Conservation (phyloP, 2,329 filamentous ascomycete genomes). For the Diaporthe longicolla region DNA sequence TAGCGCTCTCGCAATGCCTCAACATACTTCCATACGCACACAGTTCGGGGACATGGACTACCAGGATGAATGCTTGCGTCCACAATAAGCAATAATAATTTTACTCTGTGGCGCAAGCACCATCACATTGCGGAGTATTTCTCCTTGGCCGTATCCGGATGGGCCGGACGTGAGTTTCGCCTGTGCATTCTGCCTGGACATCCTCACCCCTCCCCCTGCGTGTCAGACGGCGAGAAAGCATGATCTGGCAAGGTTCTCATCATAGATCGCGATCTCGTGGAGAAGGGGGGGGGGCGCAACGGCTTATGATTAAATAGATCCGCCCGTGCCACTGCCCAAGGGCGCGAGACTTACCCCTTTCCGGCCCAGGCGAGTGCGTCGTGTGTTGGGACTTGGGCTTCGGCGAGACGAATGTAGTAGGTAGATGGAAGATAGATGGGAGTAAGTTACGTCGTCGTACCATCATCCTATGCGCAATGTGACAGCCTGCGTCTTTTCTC, state of each 20-base stretch:
- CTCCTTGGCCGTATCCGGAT: not conserved
- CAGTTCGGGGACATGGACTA: not conserved
- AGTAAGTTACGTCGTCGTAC: not conserved
- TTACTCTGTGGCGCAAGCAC: not conserved
- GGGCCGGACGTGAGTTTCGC: not conserved
- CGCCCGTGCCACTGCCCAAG: not conserved
- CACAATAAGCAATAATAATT: not conserved
- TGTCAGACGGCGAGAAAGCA: slow-evolving; percentile 6
- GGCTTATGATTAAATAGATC: not conserved
- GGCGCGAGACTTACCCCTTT: not conserved
- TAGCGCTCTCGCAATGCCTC: not conserved
- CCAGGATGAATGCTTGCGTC: not conserved
- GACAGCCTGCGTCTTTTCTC: not conserved
- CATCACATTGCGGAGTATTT: not conserved
- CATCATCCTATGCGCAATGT: not conserved
- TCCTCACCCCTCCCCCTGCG: not conserved
- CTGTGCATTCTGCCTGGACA: not conserved
- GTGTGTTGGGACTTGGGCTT: not conserved
- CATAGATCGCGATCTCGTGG: slow-evolving; percentile 10
- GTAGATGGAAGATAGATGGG: not conserved
- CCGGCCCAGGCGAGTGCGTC: not conserved
- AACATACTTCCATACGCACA: not conserved
- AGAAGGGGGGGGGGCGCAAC: not conserved
- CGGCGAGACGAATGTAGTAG: slow-evolving; percentile 21
- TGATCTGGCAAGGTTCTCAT: slow-evolving; percentile 1